Base-by-base conservation (phyloP, 2,329 filamentous ascomycete genomes). In the Pseudopyrenochaeta lycopersici region DNA sequence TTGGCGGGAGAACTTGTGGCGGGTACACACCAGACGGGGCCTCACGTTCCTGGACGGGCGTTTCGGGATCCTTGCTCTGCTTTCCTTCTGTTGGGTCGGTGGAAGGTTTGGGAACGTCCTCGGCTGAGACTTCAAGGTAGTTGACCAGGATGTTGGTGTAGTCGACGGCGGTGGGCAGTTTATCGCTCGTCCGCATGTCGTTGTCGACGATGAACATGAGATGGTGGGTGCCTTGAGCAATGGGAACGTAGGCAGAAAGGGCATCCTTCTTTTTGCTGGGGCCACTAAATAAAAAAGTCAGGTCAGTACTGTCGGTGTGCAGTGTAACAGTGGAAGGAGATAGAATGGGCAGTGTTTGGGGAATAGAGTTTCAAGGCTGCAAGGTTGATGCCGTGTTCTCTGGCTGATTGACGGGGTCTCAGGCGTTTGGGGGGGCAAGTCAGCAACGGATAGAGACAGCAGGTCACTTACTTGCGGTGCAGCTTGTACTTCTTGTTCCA, bases 91-190 rank as follows among this genome's bases (percentile, higher is more conserved):
- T 36, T 36, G 58, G 54, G 27, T 53, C 59, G 23, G 65, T 58
- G 31, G 54, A 54, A 33, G 64, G 52, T 29, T 61, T 49, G 10
- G 81, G 80, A 27, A 88, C 77, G 68, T 93, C 89, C 50, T 92
- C 89, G 31, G 91, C 87, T 67, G 85, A 91, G 58, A 98, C 90
- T 79, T 99, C 95, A 70, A 99, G 91, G 74, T 98, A 99, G 78
- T 99, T 99, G 77, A 99, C 94, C 15, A 99, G 83, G 72, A 97
- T 96, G 79, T 98, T 98, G 61, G 92, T 96, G 75, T 96, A 97
- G 75, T 99, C 95, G 53, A 99, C 95, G 1, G 95, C 96, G 0
- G 95, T 98, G 12, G 95, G 94, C 49, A 97, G 82, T 60, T 90
- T 87, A 55, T 90, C 88, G 14, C 92, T 95, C 12, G 92, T 95